Evolutionary conservation across 306 rosid species (phyloP), one percentile per base, ranked within the genome.

Genomic region (Cicer arietinum): DNA sequence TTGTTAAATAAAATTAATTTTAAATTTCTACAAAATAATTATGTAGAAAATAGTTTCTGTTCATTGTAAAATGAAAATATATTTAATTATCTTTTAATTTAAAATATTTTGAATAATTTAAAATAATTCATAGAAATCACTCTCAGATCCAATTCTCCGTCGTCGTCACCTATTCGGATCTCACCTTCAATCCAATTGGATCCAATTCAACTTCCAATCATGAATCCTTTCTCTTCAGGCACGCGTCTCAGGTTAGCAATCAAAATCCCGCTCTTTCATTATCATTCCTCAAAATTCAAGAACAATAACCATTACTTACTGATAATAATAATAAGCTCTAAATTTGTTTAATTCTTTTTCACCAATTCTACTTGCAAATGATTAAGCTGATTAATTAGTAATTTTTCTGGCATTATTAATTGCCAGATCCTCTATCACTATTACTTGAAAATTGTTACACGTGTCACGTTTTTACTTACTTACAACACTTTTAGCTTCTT

Each of bases 221-320:
- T 94, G 99, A 94, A 94, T 79, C 96, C 97, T n/a, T 94, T 94
- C 85, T 92, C 95, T 6, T 94, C 99, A 45, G 93, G 90, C 18
- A 94, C 99, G 73, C 96, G 99, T 58, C 85, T 94, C 71, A 86
- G 99, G 99, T 92, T 47, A 85, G 80, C 73, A 71, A 30, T 72
- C 47, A 77, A 44, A 66, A 10, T 69, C 81, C 37, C 60, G 43
- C 46, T 52, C 35, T 80, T 65, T 58, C 65, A 56, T 75, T 71
- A 39, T 71, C 45, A 0, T 20, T 11, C 14, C 0, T 35, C 0
- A 25, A 54, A 14, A 17, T 54, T 35, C 0, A 25, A 54, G 30
- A 17, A 71, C 7, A 7, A 40, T 16, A 48, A 42, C 62, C 43
- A n/a, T 80, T 80, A 66, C 18, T 71, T 40, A 45, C 2, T 50